Conservation (phyloP, 2,329 filamentous ascomycete species). For the Pseudogymnoascus sp. region DNA sequence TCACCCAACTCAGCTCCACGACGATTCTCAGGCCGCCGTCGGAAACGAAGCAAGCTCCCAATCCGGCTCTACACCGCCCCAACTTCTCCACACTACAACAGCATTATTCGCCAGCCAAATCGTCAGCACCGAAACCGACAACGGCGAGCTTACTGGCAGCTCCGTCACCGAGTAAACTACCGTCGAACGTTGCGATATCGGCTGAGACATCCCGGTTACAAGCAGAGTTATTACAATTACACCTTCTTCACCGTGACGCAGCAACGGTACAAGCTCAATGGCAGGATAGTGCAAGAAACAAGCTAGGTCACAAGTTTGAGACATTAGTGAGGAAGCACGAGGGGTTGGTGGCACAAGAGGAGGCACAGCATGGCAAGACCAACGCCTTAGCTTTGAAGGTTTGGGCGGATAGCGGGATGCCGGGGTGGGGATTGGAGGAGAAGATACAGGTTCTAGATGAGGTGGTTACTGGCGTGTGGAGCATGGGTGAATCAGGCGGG, state of each 20-base stretch:
- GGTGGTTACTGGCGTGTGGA: constrained; percentile 50
- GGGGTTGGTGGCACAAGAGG: constrained; percentile 34
- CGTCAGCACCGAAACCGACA: constrained; percentile 52
- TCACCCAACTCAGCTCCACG: constrained; percentile 17
- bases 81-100: constrained; percentile 56
- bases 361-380: constrained; percentile 39
- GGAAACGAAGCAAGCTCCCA: constrained; percentile 1
- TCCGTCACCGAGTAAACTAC: constrained; percentile 53
- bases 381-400: constrained; percentile 45
- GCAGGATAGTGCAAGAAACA: constrained; percentile 46
- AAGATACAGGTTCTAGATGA: constrained; percentile 50
- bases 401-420: constrained; percentile 38
- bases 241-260: constrained; percentile 53
- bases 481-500: constrained; percentile 46
- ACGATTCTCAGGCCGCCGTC: constrained; percentile 18
- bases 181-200: constrained; percentile 50
- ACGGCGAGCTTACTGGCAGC: constrained; percentile 50
- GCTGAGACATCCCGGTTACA: constrained; percentile 53
- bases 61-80: constrained; percentile 20
- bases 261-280: constrained; percentile 39
- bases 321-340: constrained; percentile 29
- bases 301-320: constrained; percentile 40
- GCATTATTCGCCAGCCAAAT: constrained; percentile 59
- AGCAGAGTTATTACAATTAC: constrained; percentile 57
- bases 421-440: constrained; percentile 40